A percentile compares a stretch with the other conserved stretches of the same genome.
These are phyloP conservation scores for Seiridium cupressi DNA, from an alignment of 2,329 filamentous ascomycete genomes.

Conservation along the genomic window DNA sequence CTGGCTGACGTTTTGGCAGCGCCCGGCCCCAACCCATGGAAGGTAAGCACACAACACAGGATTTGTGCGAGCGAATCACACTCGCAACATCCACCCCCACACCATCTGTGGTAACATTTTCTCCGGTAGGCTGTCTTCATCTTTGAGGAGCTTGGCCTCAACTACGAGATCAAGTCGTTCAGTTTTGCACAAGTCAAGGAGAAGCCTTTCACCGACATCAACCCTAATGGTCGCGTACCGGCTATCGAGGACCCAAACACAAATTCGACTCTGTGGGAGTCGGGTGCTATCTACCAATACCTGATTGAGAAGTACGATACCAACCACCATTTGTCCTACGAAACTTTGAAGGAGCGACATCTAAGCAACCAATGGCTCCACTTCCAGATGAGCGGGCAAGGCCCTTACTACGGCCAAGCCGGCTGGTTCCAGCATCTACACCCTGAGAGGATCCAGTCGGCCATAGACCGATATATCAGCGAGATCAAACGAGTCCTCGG, in stretches of 20 bases:
- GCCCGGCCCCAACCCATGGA: too few species aligned
- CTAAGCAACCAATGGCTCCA: constrained; percentile 41
- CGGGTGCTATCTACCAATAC: constrained; percentile 10
- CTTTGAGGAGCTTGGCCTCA: constrained; percentile 28
- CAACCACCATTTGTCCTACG: constrained; percentile 33
- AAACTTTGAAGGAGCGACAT: constrained; percentile 31
- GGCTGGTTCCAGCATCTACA: constrained; percentile 40
- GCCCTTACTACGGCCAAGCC: constrained; percentile 46
- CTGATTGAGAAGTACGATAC: constrained; percentile 32
- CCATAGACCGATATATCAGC: constrained; percentile 39
- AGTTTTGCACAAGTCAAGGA: constrained; percentile 24
- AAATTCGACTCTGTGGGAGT: constrained; percentile 9
- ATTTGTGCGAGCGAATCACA: too few species aligned
- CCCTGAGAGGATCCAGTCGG: constrained; percentile 38
- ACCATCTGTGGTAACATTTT: neutral
- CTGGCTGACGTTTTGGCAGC: too few species aligned
- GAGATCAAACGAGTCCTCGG: constrained; percentile 41
- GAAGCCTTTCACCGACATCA: constrained; percentile 22
- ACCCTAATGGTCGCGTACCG: constrained; percentile 12
- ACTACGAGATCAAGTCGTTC: constrained; percentile 23
- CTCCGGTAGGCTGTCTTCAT: constrained; percentile 22
- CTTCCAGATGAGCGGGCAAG: constrained; percentile 43
- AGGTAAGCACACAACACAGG: too few species aligned
- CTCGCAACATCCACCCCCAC: too few species aligned
- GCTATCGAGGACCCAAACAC: constrained; percentile 10